Evolutionary conservation across 2,329 filamentous ascomycete genomes (phyloP), one percentile per base, ranked within the genome.

Genomic region (Verticillium longisporum): DNA sequence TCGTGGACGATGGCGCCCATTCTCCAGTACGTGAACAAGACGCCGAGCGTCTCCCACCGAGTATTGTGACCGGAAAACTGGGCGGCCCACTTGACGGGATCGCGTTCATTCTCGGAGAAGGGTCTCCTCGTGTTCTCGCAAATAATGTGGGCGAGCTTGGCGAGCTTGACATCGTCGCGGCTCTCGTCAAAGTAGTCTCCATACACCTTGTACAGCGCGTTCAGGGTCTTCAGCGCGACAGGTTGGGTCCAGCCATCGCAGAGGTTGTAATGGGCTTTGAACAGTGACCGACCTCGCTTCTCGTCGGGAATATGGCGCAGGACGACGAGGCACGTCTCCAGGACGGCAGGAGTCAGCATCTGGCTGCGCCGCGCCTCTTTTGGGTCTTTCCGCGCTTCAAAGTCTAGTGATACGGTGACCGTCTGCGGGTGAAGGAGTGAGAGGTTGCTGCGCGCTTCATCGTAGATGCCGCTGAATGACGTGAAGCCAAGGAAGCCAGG

Each of bases 401-500:
- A 4, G 9, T 50, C 45, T 9, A 26, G 11, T 11, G 45, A 50
- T 9, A 50, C n/a, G 45, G 45, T 50, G 45, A 50, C 45, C 21
- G 45, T 50, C 21, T 50, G 45, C 1, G 63, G 55, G 58, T 73
- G 68, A 11, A 74, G 66, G 5, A 74, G 69, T 4, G 71, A 74
- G 2, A 78, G 66, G 18, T 72, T 77, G 50, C 72, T 74, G 9
- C 74, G 70, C 1, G 77, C 77, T 61, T 79, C 77, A 26, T 77
- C 74, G 56, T 75, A 76, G 26, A 79, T 75, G 14, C 72, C 70
- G 56, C 70, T 75, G 63, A 76, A 77, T 61, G 76, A 79, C 2
- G 76, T 79, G 65, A 74, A 78, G 59, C 78, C 78, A 15, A 80
- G 70, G 68, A 79, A 79, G 1, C 78, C 78, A 38, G 68, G 62